Base-by-base conservation (phyloP, 495 filamentous ascomycete genomes). In the Delitschia confertaspora region DNA sequence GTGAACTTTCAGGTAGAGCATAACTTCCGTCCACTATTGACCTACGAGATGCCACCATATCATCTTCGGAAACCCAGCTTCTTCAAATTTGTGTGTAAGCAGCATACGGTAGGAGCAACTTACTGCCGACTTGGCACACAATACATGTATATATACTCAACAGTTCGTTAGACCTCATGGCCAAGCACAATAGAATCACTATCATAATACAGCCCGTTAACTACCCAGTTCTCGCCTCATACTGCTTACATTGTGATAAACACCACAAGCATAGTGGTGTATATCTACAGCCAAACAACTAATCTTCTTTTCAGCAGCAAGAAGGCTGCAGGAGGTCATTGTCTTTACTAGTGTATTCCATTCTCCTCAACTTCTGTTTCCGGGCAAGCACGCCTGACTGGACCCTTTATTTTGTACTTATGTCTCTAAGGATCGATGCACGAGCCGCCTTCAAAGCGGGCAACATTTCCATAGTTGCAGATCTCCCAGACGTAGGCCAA, bases 401-500 rank as follows among this genome's bases (percentile, higher is more conserved):
- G n/a, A n/a, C n/a, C n/a, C n/a, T n/a, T n/a, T n/a, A n/a, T n/a
- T n/a, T n/a, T n/a, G n/a, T n/a, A n/a, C n/a, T n/a, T n/a, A n/a
- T n/a, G n/a, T n/a, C n/a, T n/a, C n/a, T n/a, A n/a, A n/a, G 54
- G 3, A 52, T 64, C 20, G 59, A 57, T 8, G 59, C 59, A 2
- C 13, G 30, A n/a, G 35, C 30, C 4, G 51, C 49, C 11, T 42
- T 61, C 2, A n/a, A 57, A 30, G n/a, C 31, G 6, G 24, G 33
- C 23, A 41, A 41, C 24, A 61, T 61, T 20, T 45, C 64, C 0
- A 51, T 71, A 1, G 34, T 73, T 11, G 40, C 55, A 8, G 64
- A 72, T 26, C 52, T 69, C 1, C 61, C 68, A 0, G 71, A 71
- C 9, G 71, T 77, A 6, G 74, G 74, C 9, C 64, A 72, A 43